Percentiles rank a stretch among this genome's conserved stretches.
These are phyloP conservation scores for Litsea cubeba DNA, from an alignment of 164 flowering plant species.

Conservation along the genomic window DNA sequence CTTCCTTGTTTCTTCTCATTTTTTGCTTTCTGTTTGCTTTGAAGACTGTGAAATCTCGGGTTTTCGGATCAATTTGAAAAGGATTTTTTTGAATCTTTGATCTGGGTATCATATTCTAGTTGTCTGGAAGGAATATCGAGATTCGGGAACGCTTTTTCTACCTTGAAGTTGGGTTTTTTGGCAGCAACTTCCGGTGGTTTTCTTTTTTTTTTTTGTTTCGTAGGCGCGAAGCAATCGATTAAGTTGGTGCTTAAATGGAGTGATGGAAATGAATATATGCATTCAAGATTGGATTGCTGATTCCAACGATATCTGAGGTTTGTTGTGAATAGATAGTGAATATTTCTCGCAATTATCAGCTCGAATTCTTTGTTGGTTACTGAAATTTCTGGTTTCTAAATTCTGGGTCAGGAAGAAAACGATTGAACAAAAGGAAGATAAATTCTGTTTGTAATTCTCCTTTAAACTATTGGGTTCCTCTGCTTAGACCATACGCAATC, in stretches of 20 bases:
- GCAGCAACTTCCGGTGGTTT: not conserved
- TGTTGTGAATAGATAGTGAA: not conserved
- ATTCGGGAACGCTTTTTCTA: not conserved
- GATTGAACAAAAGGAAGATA: not conserved
- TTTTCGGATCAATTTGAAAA: not conserved
- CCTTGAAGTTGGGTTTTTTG: not conserved
- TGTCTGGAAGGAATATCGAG: not conserved
- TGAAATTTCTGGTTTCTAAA: not conserved
- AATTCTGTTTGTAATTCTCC: too few species aligned
- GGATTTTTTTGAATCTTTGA: not conserved
- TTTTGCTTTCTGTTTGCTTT: not conserved
- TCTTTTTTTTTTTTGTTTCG: too few species aligned
- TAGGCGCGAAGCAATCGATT: too few species aligned
- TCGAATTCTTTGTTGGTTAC: not conserved
- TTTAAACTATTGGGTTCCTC: too few species aligned
- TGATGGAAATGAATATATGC: too few species aligned
- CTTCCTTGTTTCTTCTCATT: not conserved
- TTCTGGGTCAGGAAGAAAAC: not conserved
- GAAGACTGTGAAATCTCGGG: not conserved
- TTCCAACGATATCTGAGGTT: not conserved
- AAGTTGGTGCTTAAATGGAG: too few species aligned
- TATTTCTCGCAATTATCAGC: not conserved
- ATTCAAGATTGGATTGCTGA: not conserved
- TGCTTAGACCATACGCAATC: not conserved
- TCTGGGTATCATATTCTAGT: not conserved